Evolutionary conservation across 2,329 filamentous ascomycete species (phyloP).

Genomic region (Penicillium sp.): DNA sequence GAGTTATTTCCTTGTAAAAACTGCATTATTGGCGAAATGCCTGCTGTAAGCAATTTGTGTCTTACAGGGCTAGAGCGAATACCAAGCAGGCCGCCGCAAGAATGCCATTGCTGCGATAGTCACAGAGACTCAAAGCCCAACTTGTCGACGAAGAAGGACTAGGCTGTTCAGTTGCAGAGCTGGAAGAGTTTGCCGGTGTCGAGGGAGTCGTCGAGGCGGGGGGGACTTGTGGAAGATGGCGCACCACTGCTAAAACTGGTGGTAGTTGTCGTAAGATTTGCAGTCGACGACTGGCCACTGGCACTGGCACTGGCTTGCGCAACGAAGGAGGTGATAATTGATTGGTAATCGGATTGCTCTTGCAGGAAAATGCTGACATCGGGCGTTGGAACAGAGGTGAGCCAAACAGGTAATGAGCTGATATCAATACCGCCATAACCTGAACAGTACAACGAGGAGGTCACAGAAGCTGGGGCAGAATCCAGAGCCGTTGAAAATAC

Average conservation of each 20-base stretch:
- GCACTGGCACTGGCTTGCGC: neutral
- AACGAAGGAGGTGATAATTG: neutral
- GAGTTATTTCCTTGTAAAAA: too few relatives aligned
- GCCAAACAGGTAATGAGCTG: neutral
- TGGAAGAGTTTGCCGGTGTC: neutral
- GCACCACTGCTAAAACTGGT: too few relatives aligned
- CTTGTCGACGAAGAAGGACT: neutral
- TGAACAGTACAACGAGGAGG: neutral
- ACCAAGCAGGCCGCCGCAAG: neutral
- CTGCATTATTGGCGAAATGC: too few relatives aligned
- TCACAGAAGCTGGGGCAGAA: neutral
- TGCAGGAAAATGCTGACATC: constrained; percentile 3
- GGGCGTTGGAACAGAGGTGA: neutral
- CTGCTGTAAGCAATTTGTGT: too few relatives aligned
- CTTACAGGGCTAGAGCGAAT: neutral
- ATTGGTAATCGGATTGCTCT: neutral
- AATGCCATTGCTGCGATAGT: neutral
- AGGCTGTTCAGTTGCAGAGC: neutral
- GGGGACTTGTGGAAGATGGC: too few relatives aligned
- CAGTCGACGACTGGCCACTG: neutral
- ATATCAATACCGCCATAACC: neutral
- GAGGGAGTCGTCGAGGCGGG: neutral
- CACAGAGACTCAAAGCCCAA: too few relatives aligned
- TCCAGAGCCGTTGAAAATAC: neutral
- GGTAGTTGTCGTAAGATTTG: neutral